phyloP scores from a whole-genome alignment of 2,329 filamentous ascomycete species.

The Clarireedia monteithiana region DNA sequence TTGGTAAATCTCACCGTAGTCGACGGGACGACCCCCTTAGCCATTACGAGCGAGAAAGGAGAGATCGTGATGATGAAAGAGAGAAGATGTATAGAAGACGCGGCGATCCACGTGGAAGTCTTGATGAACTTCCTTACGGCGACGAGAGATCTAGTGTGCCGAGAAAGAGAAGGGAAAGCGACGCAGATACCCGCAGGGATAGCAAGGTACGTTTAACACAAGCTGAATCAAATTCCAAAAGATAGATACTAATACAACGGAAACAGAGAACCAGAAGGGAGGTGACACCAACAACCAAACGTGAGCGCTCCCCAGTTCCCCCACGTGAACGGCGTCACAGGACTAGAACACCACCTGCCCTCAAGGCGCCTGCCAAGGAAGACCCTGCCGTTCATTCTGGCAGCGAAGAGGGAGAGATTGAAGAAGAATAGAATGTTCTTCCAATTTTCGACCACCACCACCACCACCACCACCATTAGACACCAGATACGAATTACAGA shows the following conservation, averaged over 20 bases:
- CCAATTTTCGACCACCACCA: background rate
- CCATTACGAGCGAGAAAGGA: slow-evolving; percentile 77
- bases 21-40: slow-evolving; percentile 54
- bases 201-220: slow-evolving; percentile 39
- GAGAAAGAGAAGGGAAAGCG: slow-evolving; percentile 73
- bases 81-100: slow-evolving; percentile 83
- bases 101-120: slow-evolving; percentile 64
- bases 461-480: too few relatives aligned
- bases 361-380: slow-evolving; percentile 32
- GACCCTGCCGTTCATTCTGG: slow-evolving; percentile 53
- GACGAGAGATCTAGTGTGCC: slow-evolving; percentile 58
- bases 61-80: slow-evolving; percentile 82
- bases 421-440: slow-evolving; percentile 55
- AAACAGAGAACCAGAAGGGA: slow-evolving; percentile 51
- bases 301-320: slow-evolving; percentile 49
- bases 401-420: slow-evolving; percentile 97
- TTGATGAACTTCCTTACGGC: slow-evolving; percentile 88
- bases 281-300: slow-evolving; percentile 35
- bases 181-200: slow-evolving; percentile 58
- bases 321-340: slow-evolving; percentile 48
- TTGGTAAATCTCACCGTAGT: slow-evolving; percentile 35
- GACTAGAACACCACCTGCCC: slow-evolving; percentile 46
- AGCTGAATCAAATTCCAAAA: background rate
- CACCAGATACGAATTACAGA: too few relatives aligned
- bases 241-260: slow-evolving; percentile 10